Evolutionary conservation across 306 rosid genomes (phyloP), one percentile per base, ranked within the genome.

Genomic region (Sicyos edulis): DNA sequence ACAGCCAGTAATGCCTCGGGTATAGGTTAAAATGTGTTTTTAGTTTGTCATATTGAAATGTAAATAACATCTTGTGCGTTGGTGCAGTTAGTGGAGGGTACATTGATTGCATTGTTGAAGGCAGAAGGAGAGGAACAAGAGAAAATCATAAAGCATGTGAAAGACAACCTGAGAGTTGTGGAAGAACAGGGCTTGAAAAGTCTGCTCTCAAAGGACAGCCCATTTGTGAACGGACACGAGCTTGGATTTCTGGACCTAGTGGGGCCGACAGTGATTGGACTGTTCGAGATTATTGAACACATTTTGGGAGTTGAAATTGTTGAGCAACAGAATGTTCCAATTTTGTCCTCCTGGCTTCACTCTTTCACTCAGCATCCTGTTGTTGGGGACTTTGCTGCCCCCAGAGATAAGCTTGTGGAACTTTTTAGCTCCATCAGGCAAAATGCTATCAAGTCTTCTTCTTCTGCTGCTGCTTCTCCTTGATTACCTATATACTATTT

Each of bases 181-280:
- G 84, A 83, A 61, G 77, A 72, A 29, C 19, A 59, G 32, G 76
- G 78, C n/a, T 7, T 77, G 75, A 75, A 80, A 61, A 49, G 47
- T 1, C 32, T 74, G 19, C 54, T 77, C 58, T 24, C 32, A 6
- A 76, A 71, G 32, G 32, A 26, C 10, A 60, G 78, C 1, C 34
- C 44, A 12, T 57, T 58, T 56, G 47, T 47, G 61, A 58, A 80
- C 7, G 75, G 56, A 13, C 49, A 55, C 12, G 49, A 61, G 20
- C 1, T 75, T 53, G 82, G 82, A 44, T 52, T 75, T 17, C 58
- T 80, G 16, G 81, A 75, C 74, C 67, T 80, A 16, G 21, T 78
- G 11, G 37, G 57, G 24, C 24, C 21, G 10, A n/a, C 74, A 4
- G n/a, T 66, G 17, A 69, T 81, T 59, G 73, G 81, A 21, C 42